phyloP scores from a whole-genome alignment of 2,329 filamentous ascomycete genomes.

The Beauveria sp. region DNA sequence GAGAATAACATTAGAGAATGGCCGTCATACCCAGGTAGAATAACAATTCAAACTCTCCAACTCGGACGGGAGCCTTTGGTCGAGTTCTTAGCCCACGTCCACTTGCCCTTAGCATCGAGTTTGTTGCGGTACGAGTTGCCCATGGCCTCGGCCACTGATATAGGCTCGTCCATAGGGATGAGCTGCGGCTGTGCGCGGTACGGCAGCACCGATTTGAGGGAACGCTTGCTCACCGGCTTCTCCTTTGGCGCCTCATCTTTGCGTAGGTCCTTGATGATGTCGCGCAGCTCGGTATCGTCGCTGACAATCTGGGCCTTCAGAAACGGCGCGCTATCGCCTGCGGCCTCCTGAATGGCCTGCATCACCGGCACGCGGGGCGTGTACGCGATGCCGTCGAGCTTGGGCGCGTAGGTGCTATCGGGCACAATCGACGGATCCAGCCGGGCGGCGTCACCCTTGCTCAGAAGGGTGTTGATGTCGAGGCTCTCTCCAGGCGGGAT shows the following conservation, averaged over 20 bases:
- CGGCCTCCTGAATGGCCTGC: slow-evolving; percentile 53
- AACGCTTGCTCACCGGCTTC: slow-evolving; percentile 18
- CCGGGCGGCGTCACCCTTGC: slow-evolving; percentile 59
- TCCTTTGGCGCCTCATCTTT: slow-evolving; percentile 26
- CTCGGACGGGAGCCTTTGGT: slow-evolving; percentile 19
- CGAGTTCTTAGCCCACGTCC: slow-evolving; percentile 19
- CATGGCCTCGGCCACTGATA: slow-evolving; percentile 29
- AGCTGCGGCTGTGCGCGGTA: slow-evolving; percentile 27
- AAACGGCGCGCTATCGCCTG: slow-evolving; percentile 48
- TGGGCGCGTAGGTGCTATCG: slow-evolving; percentile 41
- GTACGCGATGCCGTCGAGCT: slow-evolving; percentile 58
- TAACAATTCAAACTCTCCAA: slow-evolving; percentile 18
- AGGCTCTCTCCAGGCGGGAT: slow-evolving; percentile 83
- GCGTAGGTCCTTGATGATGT: slow-evolving; percentile 58
- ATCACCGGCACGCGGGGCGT: slow-evolving; percentile 70
- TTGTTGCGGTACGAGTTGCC: slow-evolving; percentile 15
- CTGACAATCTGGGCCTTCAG: slow-evolving; percentile 78
- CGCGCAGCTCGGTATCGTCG: slow-evolving; percentile 63
- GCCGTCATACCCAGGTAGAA: not conserved
- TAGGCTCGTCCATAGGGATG: slow-evolving; percentile 27
- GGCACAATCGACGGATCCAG: slow-evolving; percentile 61
- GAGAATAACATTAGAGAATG: not conserved
- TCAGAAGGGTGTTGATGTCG: slow-evolving; percentile 72
- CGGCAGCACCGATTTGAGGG: slow-evolving; percentile 26
- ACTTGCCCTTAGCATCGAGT: slow-evolving; percentile 19